Conservation (phyloP, 1,139 yeast species). For the Casaregolazyma lundiana region DNA sequence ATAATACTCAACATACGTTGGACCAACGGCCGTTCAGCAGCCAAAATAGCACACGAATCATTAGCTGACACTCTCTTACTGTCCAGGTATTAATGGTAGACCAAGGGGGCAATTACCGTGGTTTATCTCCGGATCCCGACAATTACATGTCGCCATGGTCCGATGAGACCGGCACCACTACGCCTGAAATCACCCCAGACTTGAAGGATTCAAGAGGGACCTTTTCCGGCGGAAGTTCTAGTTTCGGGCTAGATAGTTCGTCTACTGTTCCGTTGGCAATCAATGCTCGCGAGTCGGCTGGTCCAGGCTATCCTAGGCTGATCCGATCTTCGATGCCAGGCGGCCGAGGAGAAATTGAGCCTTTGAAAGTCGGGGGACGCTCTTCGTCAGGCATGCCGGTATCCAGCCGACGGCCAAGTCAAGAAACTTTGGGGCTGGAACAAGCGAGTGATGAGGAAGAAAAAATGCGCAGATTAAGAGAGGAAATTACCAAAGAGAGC, state of each 20-base stretch:
- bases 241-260: neutral
- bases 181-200: neutral
- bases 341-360: neutral
- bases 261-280: neutral
- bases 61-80: neutral
- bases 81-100: neutral
- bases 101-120: neutral
- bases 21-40: neutral
- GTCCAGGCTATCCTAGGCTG: neutral
- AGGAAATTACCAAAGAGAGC: slow-evolving; percentile 24
- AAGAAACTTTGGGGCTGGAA: neutral
- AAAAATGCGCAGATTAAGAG: slow-evolving; percentile 16
- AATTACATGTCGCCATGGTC: neutral
- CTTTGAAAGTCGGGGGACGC: no score
- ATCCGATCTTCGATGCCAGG: neutral
- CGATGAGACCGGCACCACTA: neutral
- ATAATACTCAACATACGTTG: neutral
- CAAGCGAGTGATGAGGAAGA: slow-evolving; percentile 1
- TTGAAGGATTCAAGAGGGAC: neutral
- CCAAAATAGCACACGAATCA: neutral
- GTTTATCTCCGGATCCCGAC: neutral
- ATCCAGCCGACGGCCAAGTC: neutral
- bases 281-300: neutral
- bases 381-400: neutral
- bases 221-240: neutral